Base-by-base conservation (phyloP, 305 asterid species). In the Solanum aculeatissimum region DNA sequence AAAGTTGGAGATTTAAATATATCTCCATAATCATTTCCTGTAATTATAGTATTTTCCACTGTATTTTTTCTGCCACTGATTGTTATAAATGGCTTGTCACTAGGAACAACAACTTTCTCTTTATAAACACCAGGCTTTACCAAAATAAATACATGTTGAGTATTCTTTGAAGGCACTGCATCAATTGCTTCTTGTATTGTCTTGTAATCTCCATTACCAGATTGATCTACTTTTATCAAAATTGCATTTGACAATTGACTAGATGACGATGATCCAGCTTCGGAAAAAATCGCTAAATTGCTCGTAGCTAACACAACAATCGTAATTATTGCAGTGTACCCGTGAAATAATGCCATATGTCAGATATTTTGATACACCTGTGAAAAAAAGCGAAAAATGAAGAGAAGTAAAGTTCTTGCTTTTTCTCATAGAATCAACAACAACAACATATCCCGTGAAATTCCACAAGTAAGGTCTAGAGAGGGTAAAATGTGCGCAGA, bases 101-200 rank as follows among this genome's bases (percentile, higher is more conserved):
- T 69, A 7, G 92, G 90, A 47, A 91, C 90, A 78, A 87, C 71
- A 47, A 90, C 42, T 65, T 87, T 88, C 75, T 91, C 93, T 62
- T 51, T 13, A 85, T 90, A 91, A 32, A 85, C 65, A 29, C 93
- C 92, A 1, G 89, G 87, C 32, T 53, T 82, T 7, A 90, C 79
- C 82, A 84, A 60, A 35, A 91, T 86, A 43, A 87, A 78, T 15
- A 90, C 85, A 42, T 83, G 86, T 42, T 55, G 77, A 0, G 90
- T 66, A 58, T 90, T 91, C 69, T 86, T 83, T 9, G 66, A 65
- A 6, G 92, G 84, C 14, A 90, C 91, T 9, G 90, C 83, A 45
- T 91, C 90, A 42, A 91, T 90, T 29, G 91, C 93, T 0, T 88
- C 91, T 85, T 90, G 93, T 25, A 91, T 91, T n/a, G 27, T 90